Conservation (phyloP, 768 basidiomycete genomes). For the Mycena leptocephala region DNA sequence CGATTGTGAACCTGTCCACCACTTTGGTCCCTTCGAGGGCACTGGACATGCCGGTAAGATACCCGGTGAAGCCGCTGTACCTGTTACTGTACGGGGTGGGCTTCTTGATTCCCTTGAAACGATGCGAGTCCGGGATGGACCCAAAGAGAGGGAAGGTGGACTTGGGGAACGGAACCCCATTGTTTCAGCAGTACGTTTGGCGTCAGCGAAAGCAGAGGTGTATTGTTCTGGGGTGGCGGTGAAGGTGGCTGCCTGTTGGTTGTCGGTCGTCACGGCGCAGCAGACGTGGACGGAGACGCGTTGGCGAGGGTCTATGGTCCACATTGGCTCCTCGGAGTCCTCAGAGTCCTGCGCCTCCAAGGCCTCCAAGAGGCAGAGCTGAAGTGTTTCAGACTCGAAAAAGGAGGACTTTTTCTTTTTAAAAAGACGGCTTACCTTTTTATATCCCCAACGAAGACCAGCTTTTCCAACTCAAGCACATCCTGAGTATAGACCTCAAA, state of each 20-base stretch:
- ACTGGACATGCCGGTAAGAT: not conserved
- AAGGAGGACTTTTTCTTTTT: not conserved
- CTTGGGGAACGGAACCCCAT: not conserved
- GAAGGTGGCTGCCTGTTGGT: not conserved
- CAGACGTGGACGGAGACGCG: not conserved
- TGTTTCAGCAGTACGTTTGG: not conserved
- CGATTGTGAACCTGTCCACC: not conserved
- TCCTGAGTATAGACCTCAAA: no score
- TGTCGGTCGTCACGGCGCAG: not conserved
- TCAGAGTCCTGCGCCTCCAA: not conserved
- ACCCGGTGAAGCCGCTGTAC: not conserved
- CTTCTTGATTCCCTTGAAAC: not conserved
- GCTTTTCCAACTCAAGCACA: no score
- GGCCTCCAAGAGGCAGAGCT: not conserved
- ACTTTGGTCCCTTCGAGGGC: not conserved
- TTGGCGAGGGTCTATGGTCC: not conserved
- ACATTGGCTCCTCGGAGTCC: not conserved
- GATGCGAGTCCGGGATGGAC: not conserved
- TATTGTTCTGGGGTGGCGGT: not conserved
- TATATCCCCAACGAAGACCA: conserved; percentile 6
- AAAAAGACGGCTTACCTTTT: not conserved
- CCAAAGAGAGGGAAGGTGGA: not conserved
- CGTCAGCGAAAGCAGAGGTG: not conserved
- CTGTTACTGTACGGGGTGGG: not conserved
- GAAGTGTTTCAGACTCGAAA: not conserved